These are phyloP conservation scores for Breviolum minutum DNA, from an alignment of 73 alveolate genomes.

Conservation along the genomic window DNA sequence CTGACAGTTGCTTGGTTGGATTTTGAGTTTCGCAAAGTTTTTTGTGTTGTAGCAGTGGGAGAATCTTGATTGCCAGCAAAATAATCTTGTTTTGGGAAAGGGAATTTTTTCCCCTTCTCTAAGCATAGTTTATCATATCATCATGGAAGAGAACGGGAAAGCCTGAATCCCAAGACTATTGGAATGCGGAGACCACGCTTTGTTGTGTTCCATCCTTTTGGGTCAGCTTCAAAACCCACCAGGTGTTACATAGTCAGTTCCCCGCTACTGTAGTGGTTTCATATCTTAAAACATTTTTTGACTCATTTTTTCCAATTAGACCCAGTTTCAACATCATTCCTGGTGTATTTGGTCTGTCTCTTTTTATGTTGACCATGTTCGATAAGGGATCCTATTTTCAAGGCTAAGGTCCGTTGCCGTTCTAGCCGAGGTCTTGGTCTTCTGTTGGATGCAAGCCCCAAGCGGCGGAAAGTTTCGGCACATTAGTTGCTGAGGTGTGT, in stretches of 20 bases:
- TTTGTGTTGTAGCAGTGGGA: not conserved
- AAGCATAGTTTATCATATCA: no score
- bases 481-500: not conserved
- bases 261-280: no score
- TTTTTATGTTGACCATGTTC: not conserved
- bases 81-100: not conserved
- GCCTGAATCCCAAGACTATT: no score
- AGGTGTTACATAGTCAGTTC: no score
- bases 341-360: not conserved
- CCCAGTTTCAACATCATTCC: no score
- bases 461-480: conserved; percentile 10
- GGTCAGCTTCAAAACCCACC: no score
- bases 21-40: not conserved
- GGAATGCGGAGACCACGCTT: no score
- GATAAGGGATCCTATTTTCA: not conserved
- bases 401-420: not conserved
- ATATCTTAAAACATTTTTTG: no score
- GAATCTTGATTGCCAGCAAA: not conserved
- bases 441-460: conserved; percentile 36
- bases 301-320: not conserved
- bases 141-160: not conserved
- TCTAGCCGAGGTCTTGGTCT: not conserved
- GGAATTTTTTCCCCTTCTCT: not conserved
- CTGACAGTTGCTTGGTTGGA: conserved; percentile 36
- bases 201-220: no score